phyloP scores from a whole-genome alignment of 1,139 yeast species.

The Scheffersomyces titani region DNA sequence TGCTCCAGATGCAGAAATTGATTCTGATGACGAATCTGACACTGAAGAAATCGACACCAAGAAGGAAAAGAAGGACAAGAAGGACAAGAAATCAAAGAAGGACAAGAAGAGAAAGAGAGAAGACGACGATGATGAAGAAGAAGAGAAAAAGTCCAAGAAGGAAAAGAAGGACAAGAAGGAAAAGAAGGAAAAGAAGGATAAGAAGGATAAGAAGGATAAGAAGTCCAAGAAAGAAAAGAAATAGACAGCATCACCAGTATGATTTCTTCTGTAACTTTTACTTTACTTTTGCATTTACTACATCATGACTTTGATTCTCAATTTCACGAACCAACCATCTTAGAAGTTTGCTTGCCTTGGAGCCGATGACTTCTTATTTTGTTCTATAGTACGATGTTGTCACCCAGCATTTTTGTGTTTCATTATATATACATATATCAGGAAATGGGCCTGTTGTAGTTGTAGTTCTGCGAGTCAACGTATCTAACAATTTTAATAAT shows the following conservation, averaged over 20 bases:
- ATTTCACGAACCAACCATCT: neutral
- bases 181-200: slow-evolving; percentile 30
- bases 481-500: too few relatives aligned
- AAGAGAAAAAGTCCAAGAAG: slow-evolving; percentile 43
- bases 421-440: neutral
- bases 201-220: slow-evolving; percentile 26
- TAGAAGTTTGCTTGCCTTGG: neutral
- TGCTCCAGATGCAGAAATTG: slow-evolving; percentile 45
- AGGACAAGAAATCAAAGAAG: slow-evolving; percentile 25
- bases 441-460: neutral
- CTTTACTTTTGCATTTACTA: slow-evolving; percentile 1
- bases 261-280: neutral
- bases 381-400: slow-evolving; percentile 4
- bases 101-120: slow-evolving; percentile 30
- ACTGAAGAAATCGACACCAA: slow-evolving; percentile 48
- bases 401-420: neutral
- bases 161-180: slow-evolving; percentile 47
- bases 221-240: slow-evolving; percentile 49
- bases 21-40: slow-evolving; percentile 49
- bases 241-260: slow-evolving; percentile 14
- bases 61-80: slow-evolving; percentile 30
- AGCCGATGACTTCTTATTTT: slow-evolving; percentile 1
- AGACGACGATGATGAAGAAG: slow-evolving; percentile 7
- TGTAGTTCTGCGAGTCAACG: too few relatives aligned
- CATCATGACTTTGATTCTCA: slow-evolving; percentile 1